Evolutionary conservation across 1,284 basidiomycete genomes (phyloP), one percentile per base, ranked within the genome.

Genomic region (Trametes polyzona): DNA sequence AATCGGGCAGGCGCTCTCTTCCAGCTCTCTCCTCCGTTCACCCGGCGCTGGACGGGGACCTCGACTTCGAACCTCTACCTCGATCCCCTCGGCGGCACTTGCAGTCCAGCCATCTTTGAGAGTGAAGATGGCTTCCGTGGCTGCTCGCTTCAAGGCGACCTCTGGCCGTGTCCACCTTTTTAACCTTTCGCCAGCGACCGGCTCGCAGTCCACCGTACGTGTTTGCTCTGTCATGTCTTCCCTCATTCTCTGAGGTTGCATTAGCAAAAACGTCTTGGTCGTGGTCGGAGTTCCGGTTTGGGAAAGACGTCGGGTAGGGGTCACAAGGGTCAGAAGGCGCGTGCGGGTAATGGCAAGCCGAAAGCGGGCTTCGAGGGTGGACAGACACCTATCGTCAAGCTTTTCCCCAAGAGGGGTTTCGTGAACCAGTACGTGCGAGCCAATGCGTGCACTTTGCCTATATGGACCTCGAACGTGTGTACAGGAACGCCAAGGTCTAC

Each of bases 311-410:
- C 95, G 4, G 95, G 95, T 61, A 85, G 94, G 53, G 96, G 96
- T 76, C 86, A 94, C 74, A 99, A 99, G 70, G 96, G 96, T 67
- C 95, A 97, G 73, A 96, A 96, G 59, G 90, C 96, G 40, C 86
- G 96, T 55, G 86, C 92, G 19, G 96, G 96, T 5, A 90, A 93
- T 66, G 93, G 95, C n/a, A 92, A 86, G 68, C 86, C 94, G 24
- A 86, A 83, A 63, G 80, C 86, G 27, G 87, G 89, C 6, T 99
- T 98, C 65, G 96, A 97, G 73, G 96, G 96, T 69, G 96, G 96
- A 64, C 96, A 98, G 74, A 98, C 95, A 21, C 93, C 96, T 7
- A 84, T 99, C 55, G 89, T 88, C n/a, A 88, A 95, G 64, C 78
- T 89, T 43, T 93, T 96, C 71, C 96, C 96, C 9, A 99, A 99